Base-by-base conservation (phyloP, 768 basidiomycete species). In the Cystoderma amianthinum region DNA sequence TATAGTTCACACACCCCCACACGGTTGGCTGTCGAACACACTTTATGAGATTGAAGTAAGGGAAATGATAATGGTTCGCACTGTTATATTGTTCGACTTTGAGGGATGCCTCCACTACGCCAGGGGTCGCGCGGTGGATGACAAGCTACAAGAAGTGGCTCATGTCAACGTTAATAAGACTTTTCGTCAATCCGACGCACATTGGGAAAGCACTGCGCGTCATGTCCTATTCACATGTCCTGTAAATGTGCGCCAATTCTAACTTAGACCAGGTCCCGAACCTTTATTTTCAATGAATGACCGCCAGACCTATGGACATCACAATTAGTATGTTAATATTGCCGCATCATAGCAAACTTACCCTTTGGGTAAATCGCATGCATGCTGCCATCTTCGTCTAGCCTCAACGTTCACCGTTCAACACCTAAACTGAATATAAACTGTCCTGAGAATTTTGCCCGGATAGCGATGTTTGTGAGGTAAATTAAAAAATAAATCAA, bases 261-360 rank as follows among this genome's bases (percentile, higher is more conserved):
- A 35, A 13, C 17, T 12, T 19, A 34, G 17, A 21, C 19, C 44
- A 21, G 11, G 34, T 32, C 19, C 32, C 63, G 10, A 22, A 82
- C 86, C 87, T 70, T 79, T 72, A 48, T 79, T 85, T 34, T 81
- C 76, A 2, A 89, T 47, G 54, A 91, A 90, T 4, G 83, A 86
- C 53, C 78, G 74, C 88, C 87, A 90, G 40, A 90, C 87, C 86
- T 85, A 54, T 30, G 16, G 19, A 25, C 16, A 12, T n/a, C 25
- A 28, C 7, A 7, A n/a, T 28, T n/a, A 28, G 25, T n/a, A 28
- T 28, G 7, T n/a, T 28, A n/a, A 28, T n/a, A n/a, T n/a, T 7
- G 25, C n/a, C n/a, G n/a, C n/a, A n/a, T n/a, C n/a, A 28, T 7
- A 28, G 25, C 25, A 19, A 20, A 38, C 2, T 46, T 52, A 79